These are phyloP conservation scores for Mortierella sp. DNA, from an alignment of 371 early-diverging fungal genomes.

Conservation along the genomic window DNA sequence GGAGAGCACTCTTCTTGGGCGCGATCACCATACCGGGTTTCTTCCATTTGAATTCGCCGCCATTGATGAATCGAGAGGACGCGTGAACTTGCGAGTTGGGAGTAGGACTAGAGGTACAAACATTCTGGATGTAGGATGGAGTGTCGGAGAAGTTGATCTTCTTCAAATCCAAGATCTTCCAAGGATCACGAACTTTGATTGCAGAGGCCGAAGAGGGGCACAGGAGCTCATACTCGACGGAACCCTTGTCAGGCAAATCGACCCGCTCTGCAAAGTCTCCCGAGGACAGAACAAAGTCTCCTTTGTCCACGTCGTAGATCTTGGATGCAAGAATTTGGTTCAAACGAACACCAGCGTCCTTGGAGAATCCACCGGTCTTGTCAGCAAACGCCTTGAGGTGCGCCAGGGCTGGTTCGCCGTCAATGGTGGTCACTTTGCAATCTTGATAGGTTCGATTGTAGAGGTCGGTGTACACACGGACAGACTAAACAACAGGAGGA, in stretches of 20 bases:
- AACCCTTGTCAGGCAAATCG: constrained; percentile 7
- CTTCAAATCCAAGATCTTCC: constrained; percentile 5
- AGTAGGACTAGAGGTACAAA: constrained; percentile 5
- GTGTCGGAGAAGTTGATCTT: constrained; percentile 5
- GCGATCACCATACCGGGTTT: too few species aligned
- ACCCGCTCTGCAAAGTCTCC: constrained; percentile 23
- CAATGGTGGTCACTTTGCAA: constrained; percentile 29
- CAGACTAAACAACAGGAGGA: too few species aligned
- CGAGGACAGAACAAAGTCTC: not conserved
- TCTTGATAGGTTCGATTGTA: constrained; percentile 11
- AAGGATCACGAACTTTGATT: constrained; percentile 1
- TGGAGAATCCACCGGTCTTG: constrained; percentile 16
- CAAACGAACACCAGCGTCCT: constrained; percentile 29
- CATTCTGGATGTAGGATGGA: constrained; percentile 10
- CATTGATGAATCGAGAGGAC: not conserved
- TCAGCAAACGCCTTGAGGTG: constrained; percentile 18
- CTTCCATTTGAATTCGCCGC: too few species aligned
- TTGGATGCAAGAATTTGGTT: constrained; percentile 18
- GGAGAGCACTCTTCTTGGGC: constrained; percentile 8
- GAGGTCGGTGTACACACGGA: constrained; percentile 18
- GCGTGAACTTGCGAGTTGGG: not conserved
- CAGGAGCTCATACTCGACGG: constrained; percentile 20
- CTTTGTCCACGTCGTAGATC: constrained; percentile 1
- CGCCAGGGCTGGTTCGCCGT: constrained; percentile 5
- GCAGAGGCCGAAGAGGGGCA: not conserved